Percentiles rank a stretch among this genome's conserved stretches.
These are phyloP conservation scores for Elaeis oleifera DNA, from an alignment of 202 grass and related monocot species.

Conservation along the genomic window DNA sequence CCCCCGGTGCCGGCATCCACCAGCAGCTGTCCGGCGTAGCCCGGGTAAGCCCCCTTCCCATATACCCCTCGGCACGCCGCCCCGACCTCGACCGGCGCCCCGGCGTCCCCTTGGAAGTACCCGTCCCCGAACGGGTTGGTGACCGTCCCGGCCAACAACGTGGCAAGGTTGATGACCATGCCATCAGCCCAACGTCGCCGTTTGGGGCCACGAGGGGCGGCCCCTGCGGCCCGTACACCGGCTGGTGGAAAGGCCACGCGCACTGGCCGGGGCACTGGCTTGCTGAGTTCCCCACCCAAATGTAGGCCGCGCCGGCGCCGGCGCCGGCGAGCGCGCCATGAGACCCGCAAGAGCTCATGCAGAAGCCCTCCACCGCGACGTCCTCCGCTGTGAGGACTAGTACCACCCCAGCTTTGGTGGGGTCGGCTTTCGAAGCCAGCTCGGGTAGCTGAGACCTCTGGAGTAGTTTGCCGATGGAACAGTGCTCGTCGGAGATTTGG, in stretches of 20 bases:
- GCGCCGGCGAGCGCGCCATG: background rate
- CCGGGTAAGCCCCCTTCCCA: slow-evolving; percentile 2
- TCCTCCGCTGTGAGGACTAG: background rate
- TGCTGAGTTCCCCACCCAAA: slow-evolving; percentile 3
- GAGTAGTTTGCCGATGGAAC: slow-evolving; percentile 1
- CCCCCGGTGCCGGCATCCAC: background rate
- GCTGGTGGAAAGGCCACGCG: slow-evolving; percentile 11
- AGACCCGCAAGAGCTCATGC: background rate
- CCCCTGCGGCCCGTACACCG: slow-evolving; percentile 2
- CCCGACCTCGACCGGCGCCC: background rate
- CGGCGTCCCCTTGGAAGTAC: background rate
- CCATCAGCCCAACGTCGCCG: slow-evolving; percentile 1
- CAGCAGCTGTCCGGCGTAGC: background rate
- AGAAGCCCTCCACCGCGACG: slow-evolving; percentile 6
- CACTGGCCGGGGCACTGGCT: background rate
- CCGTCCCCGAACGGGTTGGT: slow-evolving; percentile 2
- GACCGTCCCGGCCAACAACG: background rate
- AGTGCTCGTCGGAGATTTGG: background rate
- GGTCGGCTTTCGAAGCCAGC: background rate
- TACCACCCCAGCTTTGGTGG: background rate
- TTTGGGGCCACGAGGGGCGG: slow-evolving; percentile 2
- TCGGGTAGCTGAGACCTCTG: background rate
- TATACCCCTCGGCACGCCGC: slow-evolving; percentile 1
- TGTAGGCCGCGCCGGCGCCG: background rate
- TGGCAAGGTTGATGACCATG: background rate